Conservation (phyloP, 345 rosid genomes). For the Hibiscus syriacus region DNA sequence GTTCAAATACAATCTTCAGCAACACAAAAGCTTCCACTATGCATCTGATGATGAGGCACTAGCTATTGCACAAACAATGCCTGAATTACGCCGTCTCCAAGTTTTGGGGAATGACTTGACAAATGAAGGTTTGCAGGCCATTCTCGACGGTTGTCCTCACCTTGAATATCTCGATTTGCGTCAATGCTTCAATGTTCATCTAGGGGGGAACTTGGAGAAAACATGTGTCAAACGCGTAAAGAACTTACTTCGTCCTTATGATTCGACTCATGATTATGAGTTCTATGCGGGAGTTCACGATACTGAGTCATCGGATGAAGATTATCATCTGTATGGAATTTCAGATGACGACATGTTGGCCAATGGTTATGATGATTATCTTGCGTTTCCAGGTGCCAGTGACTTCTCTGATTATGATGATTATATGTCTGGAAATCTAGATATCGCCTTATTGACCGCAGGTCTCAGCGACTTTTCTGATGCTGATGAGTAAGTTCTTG, state of each 20-base stretch:
- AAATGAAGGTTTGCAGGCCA: no score
- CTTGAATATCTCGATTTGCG: constrained; percentile 81
- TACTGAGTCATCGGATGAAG: constrained; percentile 22
- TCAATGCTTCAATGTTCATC: constrained; percentile 41
- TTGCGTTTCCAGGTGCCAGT: background rate
- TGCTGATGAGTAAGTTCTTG: no score
- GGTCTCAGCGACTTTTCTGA: no score
- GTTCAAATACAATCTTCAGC: no score
- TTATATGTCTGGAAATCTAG: no score
- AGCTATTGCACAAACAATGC: no score
- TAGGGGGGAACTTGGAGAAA: constrained; percentile 39
- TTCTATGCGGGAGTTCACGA: constrained; percentile 16
- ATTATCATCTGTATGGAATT: constrained; percentile 23
- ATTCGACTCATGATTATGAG: constrained; percentile 39
- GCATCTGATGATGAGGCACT: constrained; percentile 36
- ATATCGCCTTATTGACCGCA: no score
- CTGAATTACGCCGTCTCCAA: no score
- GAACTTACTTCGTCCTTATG: constrained; percentile 39
- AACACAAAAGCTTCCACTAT: constrained; percentile 23
- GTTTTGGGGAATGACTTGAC: no score
- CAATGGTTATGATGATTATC: constrained; percentile 11
- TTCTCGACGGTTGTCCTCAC: no score
- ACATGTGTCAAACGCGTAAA: constrained; percentile 37
- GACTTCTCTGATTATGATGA: constrained; percentile 13
- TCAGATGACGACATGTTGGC: constrained; percentile 34